These are phyloP conservation scores for Mortierella sp. DNA, from an alignment of 371 early-diverging fungal species.

Conservation along the genomic window DNA sequence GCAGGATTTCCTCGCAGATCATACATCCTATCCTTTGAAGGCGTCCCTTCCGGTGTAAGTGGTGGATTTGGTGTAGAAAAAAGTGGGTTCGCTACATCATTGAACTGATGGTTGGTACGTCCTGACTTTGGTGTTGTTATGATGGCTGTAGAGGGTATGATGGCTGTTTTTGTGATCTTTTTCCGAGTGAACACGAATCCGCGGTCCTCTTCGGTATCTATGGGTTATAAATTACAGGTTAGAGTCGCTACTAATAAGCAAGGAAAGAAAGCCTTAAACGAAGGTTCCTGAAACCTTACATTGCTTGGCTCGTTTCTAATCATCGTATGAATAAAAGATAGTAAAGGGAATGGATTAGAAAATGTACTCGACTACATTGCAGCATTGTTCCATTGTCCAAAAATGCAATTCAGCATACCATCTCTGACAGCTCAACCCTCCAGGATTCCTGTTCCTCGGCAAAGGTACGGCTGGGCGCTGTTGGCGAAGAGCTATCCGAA, in stretches of 20 bases:
- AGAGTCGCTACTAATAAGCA: not conserved
- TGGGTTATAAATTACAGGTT: not conserved
- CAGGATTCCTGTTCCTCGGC: conserved; percentile 22
- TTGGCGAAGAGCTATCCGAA: conserved; percentile 29
- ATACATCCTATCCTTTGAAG: conserved; percentile 16
- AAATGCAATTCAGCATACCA: conserved; percentile 15
- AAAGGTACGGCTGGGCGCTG: conserved; percentile 3
- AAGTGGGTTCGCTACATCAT: conserved; percentile 6
- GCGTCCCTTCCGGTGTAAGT: conserved; percentile 40
- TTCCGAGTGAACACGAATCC: conserved; percentile 54
- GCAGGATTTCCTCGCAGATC: conserved; percentile 1
- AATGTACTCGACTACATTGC: not conserved
- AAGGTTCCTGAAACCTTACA: conserved; percentile 18
- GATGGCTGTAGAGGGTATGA: not conserved
- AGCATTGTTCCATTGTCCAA: not conserved
- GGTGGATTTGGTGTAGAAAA: conserved; percentile 20
- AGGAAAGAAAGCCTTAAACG: not conserved
- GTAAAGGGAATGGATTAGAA: not conserved
- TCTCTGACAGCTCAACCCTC: conserved; percentile 36
- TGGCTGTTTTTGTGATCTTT: conserved; percentile 9
- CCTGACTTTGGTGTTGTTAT: conserved; percentile 2
- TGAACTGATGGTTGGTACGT: not conserved
- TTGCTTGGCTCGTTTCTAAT: conserved; percentile 40
- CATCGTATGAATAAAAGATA: not conserved
- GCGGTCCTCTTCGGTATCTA: conserved; percentile 49